Percentiles rank a stretch among this genome's conserved stretches.
Evolutionary conservation across 2,329 filamentous ascomycete species (phyloP).

Genomic region (Teratosphaeria nubilosa): DNA sequence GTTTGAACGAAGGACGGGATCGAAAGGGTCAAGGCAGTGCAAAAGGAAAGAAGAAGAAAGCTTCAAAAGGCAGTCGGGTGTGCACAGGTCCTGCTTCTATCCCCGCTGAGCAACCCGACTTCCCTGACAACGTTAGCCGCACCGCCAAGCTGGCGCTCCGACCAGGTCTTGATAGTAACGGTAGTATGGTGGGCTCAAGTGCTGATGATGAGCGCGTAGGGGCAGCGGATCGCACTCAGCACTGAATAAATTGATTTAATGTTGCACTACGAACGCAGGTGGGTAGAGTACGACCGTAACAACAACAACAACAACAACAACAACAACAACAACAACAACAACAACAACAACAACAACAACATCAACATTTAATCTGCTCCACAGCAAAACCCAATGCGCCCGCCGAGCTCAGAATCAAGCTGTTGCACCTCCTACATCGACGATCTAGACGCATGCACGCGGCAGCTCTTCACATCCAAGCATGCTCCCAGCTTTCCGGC

Average conservation of each 20-base stretch:
- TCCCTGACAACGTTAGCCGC: conserved; percentile 2
- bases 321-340: too few relatives aligned
- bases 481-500: background rate
- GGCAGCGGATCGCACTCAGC: background rate
- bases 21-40: background rate
- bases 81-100: background rate
- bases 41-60: background rate
- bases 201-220: background rate
- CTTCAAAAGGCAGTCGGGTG: background rate
- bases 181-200: background rate
- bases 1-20: background rate
- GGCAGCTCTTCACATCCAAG: background rate
- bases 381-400: too few relatives aligned
- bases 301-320: too few relatives aligned
- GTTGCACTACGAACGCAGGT: background rate
- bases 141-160: background rate
- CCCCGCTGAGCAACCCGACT: background rate
- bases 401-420: background rate
- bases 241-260: background rate
- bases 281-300: background rate
- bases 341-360: too few relatives aligned
- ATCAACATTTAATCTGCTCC: too few relatives aligned
- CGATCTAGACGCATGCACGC: background rate
- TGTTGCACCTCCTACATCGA: background rate
- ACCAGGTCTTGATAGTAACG: background rate